phyloP scores from a whole-genome alignment of 192 early-diverging fungal species.

The Cladochytrium replicatum region DNA sequence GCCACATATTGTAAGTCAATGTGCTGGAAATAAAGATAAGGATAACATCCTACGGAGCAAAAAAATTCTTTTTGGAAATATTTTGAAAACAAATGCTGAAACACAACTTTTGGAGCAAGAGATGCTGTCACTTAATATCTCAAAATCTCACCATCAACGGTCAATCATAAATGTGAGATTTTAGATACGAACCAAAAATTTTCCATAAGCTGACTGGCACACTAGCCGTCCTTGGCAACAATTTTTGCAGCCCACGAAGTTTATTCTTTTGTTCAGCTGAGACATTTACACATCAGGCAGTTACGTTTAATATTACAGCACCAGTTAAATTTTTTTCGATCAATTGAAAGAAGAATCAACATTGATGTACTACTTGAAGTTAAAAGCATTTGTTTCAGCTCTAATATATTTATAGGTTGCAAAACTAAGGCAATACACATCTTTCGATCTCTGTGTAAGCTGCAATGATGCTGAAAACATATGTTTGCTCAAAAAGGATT shows the following conservation, averaged over 20 bases:
- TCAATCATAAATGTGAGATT: not conserved
- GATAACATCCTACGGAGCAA: constrained; percentile 36
- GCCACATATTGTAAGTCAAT: constrained; percentile 20
- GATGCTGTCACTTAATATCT: not conserved
- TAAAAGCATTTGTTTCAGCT: not conserved
- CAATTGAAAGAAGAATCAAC: constrained; percentile 36
- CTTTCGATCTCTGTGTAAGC: too few relatives aligned
- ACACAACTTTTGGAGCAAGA: constrained; percentile 30
- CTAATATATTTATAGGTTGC: too few relatives aligned
- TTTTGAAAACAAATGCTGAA: constrained; percentile 31
- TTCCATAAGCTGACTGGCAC: too few relatives aligned
- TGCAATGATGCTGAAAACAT: too few relatives aligned
- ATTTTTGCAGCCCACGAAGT: constrained; percentile 49
- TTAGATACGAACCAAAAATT: too few relatives aligned
- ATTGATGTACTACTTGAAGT: constrained; percentile 22
- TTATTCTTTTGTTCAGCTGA: constrained; percentile 30
- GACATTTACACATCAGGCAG: constrained; percentile 25
- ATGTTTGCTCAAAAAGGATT: too few relatives aligned
- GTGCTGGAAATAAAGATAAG: constrained; percentile 18
- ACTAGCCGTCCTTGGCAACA: constrained; percentile 33
- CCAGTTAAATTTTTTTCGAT: constrained; percentile 46
- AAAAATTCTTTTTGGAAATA: constrained; percentile 32
- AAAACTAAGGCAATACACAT: too few relatives aligned
- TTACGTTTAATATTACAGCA: constrained; percentile 22
- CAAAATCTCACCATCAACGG: not conserved